A percentile compares a stretch with the other conserved stretches of the same genome.
Evolutionary conservation across 345 rosid genomes (phyloP).

Genomic region (Pugionium dolabratum): DNA sequence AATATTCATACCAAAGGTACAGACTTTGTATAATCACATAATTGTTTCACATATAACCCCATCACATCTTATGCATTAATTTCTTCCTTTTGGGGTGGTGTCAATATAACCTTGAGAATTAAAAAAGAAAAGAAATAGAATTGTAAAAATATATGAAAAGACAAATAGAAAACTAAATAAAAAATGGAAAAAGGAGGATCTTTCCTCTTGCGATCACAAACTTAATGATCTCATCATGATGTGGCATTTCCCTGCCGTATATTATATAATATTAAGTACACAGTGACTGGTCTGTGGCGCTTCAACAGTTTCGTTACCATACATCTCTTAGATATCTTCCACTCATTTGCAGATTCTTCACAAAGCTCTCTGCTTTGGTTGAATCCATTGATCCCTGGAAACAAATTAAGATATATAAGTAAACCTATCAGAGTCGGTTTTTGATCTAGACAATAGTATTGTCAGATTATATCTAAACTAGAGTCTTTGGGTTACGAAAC

Average conservation of each 20-base stretch:
- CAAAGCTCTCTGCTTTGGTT: slow-evolving; percentile 81
- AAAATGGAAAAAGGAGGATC: slow-evolving; percentile 12
- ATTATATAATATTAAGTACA: slow-evolving; percentile 31
- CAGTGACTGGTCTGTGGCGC: slow-evolving; percentile 15
- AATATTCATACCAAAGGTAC: slow-evolving; percentile 29
- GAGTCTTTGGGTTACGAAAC: slow-evolving; percentile 39
- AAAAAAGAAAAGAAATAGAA: slow-evolving; percentile 6
- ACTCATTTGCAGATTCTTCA: slow-evolving; percentile 82
- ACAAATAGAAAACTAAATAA: not conserved
- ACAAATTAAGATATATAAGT: slow-evolving; percentile 4
- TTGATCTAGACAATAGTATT: no score
- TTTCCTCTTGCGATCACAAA: slow-evolving; percentile 34
- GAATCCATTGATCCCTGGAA: slow-evolving; percentile 74
- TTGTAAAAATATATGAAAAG: slow-evolving; percentile 20
- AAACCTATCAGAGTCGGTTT: slow-evolving; percentile 7
- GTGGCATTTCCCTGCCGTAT: slow-evolving; percentile 33
- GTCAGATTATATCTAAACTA: not conserved
- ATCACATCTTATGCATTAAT: slow-evolving; percentile 29
- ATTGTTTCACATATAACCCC: slow-evolving; percentile 24
- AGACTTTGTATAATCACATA: slow-evolving; percentile 29
- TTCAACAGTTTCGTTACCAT: slow-evolving; percentile 24
- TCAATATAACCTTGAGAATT: slow-evolving; percentile 22
- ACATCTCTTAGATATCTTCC: slow-evolving; percentile 95
- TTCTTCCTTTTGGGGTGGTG: slow-evolving; percentile 2
- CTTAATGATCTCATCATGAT: slow-evolving; percentile 27